A percentile compares a stretch with the other conserved stretches of the same genome.
These are phyloP conservation scores for Lasiodiplodia theobromae DNA, from an alignment of 2,329 filamentous ascomycete genomes.

Conservation along the genomic window DNA sequence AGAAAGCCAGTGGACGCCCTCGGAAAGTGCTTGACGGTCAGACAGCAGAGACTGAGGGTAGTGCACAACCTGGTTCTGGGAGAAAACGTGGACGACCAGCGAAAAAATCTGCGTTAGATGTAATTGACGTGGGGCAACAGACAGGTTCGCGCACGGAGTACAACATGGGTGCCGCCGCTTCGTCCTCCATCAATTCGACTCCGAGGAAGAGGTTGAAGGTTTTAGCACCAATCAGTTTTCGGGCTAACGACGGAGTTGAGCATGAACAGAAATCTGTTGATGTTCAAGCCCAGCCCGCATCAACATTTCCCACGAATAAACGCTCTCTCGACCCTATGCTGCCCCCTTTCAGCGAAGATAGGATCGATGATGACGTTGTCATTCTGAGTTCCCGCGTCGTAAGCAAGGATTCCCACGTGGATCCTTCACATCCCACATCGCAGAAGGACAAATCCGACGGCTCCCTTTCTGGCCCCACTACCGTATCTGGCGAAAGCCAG, in stretches of 20 bases:
- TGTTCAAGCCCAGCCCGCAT: background rate
- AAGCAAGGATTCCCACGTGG: background rate
- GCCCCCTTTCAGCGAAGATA: background rate
- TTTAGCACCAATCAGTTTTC: background rate
- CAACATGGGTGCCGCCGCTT: background rate
- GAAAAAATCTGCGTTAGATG: background rate
- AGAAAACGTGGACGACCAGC: background rate
- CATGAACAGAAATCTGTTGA: background rate
- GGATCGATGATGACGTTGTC: background rate
- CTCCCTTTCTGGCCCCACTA: background rate
- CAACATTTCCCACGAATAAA: background rate
- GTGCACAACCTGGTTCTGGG: background rate
- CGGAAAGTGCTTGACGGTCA: background rate
- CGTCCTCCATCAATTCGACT: background rate
- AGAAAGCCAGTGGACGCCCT: background rate
- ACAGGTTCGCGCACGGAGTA: background rate
- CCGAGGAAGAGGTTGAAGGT: background rate
- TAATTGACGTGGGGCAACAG: background rate
- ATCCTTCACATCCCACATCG: background rate
- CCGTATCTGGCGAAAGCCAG: background rate
- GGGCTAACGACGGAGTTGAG: background rate
- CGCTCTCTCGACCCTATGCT: background rate
- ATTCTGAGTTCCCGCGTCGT: background rate
- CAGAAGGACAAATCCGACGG: background rate
- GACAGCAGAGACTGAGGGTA: background rate